Evolutionary conservation across 169 alveolate genomes (phyloP), one percentile per base, ranked within the genome.

Genomic region (Eimeria acervulina): DNA sequence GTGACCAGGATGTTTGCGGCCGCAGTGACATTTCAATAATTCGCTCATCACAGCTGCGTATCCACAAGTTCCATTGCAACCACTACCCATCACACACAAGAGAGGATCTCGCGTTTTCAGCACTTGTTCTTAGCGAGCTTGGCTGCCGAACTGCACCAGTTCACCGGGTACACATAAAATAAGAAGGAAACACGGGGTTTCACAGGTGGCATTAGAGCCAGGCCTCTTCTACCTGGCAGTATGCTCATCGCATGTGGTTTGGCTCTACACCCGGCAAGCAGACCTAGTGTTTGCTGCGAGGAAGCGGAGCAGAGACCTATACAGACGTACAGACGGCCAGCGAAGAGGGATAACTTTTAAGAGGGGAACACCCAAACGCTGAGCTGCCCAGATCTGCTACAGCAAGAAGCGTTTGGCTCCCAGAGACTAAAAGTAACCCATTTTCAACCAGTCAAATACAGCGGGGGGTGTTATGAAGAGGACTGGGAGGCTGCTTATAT

Each of bases 1-100:
- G 93, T 87, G 93, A 87, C 93, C 78, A 83, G 81, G 93, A 61
- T 87, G 47, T 87, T 61, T 87, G 93, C 93, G 70, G 91, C 91
- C 76, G 93, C 93, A 87, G 93, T 87, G 78, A 40, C 83, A 61
- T 87, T 87, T 87, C 80, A 61, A 87, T 59, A 51, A 38, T 83
- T 36, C 31, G 26, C 52, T 13, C 83, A 72, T n/a, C 83, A 15
- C 83, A 19, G 51, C 51, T 36, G 83, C 83, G 7, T 36, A 36
- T 47, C 83, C 83, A 72, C 15, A 12, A 33, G 28, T 72, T 72
- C 2, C 51, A 36, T 36, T 19, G 51, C 40, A 66, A 66, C 76
- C 0, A n/a, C 76, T 3, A 26, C 21, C 40, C 76, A 66, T n/a
- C 36, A 15, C 40, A 21, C 1, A 59, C 68, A 21, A 7, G 23